Conservation (phyloP, 352 stramenopile genomes). For the Globisporangium iwayamae region DNA sequence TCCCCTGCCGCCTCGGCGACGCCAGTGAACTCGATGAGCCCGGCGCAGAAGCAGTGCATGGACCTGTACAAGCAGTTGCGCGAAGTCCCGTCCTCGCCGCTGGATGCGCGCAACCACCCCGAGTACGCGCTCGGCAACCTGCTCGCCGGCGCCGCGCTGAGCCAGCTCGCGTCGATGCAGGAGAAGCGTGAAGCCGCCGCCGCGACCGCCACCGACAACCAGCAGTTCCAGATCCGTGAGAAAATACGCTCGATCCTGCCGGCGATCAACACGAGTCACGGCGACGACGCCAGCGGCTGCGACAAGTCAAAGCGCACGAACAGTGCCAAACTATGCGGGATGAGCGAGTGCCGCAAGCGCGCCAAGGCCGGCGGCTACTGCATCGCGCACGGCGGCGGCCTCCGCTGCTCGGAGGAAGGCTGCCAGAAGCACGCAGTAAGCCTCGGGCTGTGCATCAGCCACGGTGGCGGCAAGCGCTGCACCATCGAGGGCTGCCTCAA, state of each 20-base stretch:
- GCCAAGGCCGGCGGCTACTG: slow-evolving; percentile 79
- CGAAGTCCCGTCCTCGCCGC: slow-evolving; percentile 22
- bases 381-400: slow-evolving; percentile 74
- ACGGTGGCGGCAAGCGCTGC: slow-evolving; percentile 80
- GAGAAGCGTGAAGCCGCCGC: slow-evolving; percentile 18
- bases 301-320: slow-evolving; percentile 49
- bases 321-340: slow-evolving; percentile 75
- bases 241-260: slow-evolving; percentile 27
- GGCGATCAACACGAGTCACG: slow-evolving; percentile 9
- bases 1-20: neutral
- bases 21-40: slow-evolving; percentile 34
- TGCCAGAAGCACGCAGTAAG: slow-evolving; percentile 84
- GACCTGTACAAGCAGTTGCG: slow-evolving; percentile 62
- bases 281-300: slow-evolving; percentile 11
- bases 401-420: slow-evolving; percentile 64
- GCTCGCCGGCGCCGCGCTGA: slow-evolving; percentile 40
- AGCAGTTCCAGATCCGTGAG: slow-evolving; percentile 11
- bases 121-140: slow-evolving; percentile 44
- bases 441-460: slow-evolving; percentile 80
- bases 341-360: slow-evolving; percentile 70
- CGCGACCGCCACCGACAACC: neutral
- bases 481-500: slow-evolving; percentile 72
- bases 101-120: slow-evolving; percentile 18
- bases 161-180: slow-evolving; percentile 37
- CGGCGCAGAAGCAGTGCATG: slow-evolving; percentile 60